phyloP scores from a whole-genome alignment of 208 protist species.

The Trypanosoma lewisi region DNA sequence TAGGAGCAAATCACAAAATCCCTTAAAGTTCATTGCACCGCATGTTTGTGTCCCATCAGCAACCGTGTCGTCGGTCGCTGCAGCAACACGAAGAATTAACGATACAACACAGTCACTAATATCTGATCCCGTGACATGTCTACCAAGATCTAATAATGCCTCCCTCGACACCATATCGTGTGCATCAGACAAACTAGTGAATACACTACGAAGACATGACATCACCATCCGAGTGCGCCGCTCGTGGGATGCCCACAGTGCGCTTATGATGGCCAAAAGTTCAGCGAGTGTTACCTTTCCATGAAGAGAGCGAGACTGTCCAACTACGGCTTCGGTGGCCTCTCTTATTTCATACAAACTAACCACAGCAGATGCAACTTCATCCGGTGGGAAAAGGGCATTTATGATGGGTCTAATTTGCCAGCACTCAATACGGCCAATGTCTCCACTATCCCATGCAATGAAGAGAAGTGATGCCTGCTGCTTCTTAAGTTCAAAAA shows the following conservation, averaged over 20 bases:
- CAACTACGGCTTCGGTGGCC: constrained; percentile 5
- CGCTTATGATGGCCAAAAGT: constrained; percentile 39
- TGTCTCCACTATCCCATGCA: constrained; percentile 49
- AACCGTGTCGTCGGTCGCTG: neutral
- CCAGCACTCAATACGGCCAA: constrained; percentile 37
- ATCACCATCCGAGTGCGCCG: constrained; percentile 11
- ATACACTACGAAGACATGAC: constrained; percentile 12
- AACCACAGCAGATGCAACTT: neutral
- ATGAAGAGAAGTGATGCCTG: constrained; percentile 62
- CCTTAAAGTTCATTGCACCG: constrained; percentile 11
- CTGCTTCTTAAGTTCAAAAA: constrained; percentile 54
- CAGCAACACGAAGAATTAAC: constrained; percentile 6
- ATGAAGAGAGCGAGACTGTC: neutral
- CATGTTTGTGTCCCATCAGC: neutral
- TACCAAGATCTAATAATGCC: constrained; percentile 14
- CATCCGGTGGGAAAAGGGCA: constrained; percentile 40
- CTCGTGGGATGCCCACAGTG: constrained; percentile 18
- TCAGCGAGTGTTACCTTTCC: constrained; percentile 38
- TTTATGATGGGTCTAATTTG: constrained; percentile 49
- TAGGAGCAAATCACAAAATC: constrained; percentile 15
- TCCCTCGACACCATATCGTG: constrained; percentile 15
- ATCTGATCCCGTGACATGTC: neutral
- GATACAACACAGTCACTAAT: neutral
- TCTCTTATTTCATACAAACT: constrained; percentile 14
- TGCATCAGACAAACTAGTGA: constrained; percentile 15